Conservation (phyloP, 2,329 filamentous ascomycete species). For the Trichophyton benhamiae region DNA sequence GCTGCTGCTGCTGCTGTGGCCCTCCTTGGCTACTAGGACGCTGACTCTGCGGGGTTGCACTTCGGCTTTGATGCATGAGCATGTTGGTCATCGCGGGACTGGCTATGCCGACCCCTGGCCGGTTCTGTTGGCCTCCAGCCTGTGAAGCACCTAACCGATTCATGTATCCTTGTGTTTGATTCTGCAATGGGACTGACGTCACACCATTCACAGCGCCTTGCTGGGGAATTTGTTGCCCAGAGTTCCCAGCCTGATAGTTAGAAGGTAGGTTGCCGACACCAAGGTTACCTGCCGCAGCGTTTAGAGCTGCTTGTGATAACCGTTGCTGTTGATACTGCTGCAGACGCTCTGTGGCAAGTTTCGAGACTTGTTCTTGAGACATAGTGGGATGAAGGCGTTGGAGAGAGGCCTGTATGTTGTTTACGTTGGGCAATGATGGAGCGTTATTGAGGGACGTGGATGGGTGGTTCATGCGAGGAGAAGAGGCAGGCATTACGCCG, state of each 20-base stretch:
- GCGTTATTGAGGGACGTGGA: constrained; percentile 38
- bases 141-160: constrained; percentile 44
- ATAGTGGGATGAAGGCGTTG: constrained; percentile 41
- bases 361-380: constrained; percentile 42
- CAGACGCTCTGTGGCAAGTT: constrained; percentile 41
- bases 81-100: constrained; percentile 34
- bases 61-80: constrained; percentile 32
- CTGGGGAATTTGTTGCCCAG: constrained; percentile 20
- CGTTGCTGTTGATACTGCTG: constrained; percentile 36
- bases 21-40: constrained; percentile 33
- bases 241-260: constrained; percentile 23
- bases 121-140: constrained; percentile 28
- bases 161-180: constrained; percentile 37
- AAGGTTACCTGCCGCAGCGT: constrained; percentile 39
- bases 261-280: constrained; percentile 29
- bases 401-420: constrained; percentile 41
- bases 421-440: constrained; percentile 39
- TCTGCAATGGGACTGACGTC: constrained; percentile 26
- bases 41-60: constrained; percentile 36
- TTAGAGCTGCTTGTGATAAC: constrained; percentile 42
- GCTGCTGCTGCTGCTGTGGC: neutral
- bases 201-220: constrained; percentile 23
- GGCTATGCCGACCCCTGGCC: constrained; percentile 26
- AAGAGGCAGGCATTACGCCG: constrained; percentile 27
- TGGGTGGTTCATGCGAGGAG: constrained; percentile 37